These are phyloP conservation scores for Chlorella sorokiniana DNA, from an alignment of 139 green algal species.

Conservation along the genomic window DNA sequence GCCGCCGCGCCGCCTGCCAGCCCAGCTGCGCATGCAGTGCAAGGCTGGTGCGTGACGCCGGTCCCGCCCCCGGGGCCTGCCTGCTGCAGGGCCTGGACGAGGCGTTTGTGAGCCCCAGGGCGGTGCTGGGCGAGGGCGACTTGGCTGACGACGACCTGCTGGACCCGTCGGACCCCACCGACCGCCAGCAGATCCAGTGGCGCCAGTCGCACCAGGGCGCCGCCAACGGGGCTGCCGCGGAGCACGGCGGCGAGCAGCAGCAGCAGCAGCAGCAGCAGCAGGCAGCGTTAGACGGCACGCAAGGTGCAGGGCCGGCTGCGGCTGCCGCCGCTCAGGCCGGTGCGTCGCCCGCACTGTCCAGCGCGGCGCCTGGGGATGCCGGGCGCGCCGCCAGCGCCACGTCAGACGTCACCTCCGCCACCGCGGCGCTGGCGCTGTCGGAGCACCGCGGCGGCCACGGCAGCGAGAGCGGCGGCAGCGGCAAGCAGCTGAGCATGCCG, in stretches of 20 bases:
- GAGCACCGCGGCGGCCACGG: neutral
- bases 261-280: neutral
- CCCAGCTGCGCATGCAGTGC: neutral
- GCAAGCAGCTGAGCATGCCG: slow-evolving; percentile 23
- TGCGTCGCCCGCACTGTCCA: neutral
- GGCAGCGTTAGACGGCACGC: neutral
- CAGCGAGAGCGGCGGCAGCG: neutral
- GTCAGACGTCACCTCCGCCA: neutral
- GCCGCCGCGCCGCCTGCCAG: too few relatives aligned
- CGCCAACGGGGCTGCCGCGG: neutral
- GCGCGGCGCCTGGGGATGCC: neutral
- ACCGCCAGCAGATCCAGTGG: slow-evolving; percentile 55
- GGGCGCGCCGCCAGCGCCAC: slow-evolving; percentile 13
- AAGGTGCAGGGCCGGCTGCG: neutral
- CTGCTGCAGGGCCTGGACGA: slow-evolving; percentile 53
- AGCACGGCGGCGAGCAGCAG: neutral
- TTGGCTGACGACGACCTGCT: slow-evolving; percentile 11
- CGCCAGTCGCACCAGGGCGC: slow-evolving; percentile 4
- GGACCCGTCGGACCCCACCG: slow-evolving; percentile 58
- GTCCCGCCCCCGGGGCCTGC: neutral
- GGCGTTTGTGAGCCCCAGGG: slow-evolving; percentile 47
- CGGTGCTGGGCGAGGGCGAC: slow-evolving; percentile 7
- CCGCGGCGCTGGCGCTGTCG: neutral
- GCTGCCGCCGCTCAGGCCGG: too few relatives aligned
- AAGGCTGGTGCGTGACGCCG: neutral